phyloP scores from a whole-genome alignment of 495 filamentous ascomycete species.

The Penicillium alfredii region DNA sequence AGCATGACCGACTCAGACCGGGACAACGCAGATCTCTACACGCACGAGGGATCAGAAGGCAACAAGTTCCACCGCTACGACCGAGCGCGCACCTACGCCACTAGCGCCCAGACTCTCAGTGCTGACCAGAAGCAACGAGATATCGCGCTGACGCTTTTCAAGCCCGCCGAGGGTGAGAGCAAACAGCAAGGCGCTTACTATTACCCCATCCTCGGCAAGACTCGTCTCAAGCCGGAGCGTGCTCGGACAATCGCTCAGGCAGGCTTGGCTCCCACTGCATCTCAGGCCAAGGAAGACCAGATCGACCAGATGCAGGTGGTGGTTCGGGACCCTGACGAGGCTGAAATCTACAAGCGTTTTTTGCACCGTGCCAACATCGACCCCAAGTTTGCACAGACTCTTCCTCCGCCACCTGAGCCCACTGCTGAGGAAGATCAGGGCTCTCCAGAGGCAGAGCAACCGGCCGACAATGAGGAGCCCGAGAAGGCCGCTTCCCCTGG shows the following conservation, averaged over 20 bases:
- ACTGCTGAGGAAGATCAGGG: conserved; percentile 16
- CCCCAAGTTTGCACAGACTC: conserved; percentile 36
- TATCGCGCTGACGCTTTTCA: conserved; percentile 56
- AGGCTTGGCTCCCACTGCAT: conserved; percentile 34
- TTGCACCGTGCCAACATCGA: conserved; percentile 40
- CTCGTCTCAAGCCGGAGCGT: conserved; percentile 53
- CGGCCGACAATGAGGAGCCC: conserved; percentile 12
- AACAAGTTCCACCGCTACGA: conserved; percentile 62
- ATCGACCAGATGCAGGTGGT: conserved; percentile 52
- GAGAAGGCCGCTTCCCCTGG: too few species aligned
- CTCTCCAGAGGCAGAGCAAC: conserved; percentile 12
- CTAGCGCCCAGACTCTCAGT: conserved; percentile 59
- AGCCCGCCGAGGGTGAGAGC: conserved; percentile 44
- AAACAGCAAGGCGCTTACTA: conserved; percentile 76
- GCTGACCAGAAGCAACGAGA: conserved; percentile 48
- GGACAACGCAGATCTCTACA: conserved; percentile 63
- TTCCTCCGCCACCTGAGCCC: conserved; percentile 35
- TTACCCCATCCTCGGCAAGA: conserved; percentile 76
- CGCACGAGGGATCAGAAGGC: conserved; percentile 41
- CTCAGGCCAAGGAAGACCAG: conserved; percentile 37
- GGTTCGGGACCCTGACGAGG: conserved; percentile 48
- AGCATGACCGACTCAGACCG: conserved; percentile 61
- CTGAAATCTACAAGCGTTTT: conserved; percentile 45
- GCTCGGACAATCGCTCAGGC: conserved; percentile 45
- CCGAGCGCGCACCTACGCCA: conserved; percentile 78